Conservation (phyloP, 1,284 basidiomycete genomes). For the Trametes sp. region DNA sequence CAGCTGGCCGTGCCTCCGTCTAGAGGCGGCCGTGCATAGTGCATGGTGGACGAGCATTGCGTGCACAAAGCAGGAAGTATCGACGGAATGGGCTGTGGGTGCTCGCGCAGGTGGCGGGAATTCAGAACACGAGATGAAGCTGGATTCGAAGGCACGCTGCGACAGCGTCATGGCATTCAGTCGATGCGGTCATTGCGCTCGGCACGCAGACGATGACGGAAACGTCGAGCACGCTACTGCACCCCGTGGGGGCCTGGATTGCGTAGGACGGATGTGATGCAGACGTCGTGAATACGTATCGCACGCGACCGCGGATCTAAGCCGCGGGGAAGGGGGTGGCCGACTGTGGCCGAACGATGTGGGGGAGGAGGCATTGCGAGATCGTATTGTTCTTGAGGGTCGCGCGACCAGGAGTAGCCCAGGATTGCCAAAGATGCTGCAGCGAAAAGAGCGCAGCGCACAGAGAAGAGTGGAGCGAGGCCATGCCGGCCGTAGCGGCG, state of each 20-base stretch:
- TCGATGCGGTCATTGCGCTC: slow-evolving; percentile 4
- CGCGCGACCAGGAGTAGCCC: slow-evolving; percentile 15
- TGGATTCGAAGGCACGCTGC: too few species aligned
- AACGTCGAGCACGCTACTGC: background rate
- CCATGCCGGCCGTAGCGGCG: slow-evolving; percentile 13
- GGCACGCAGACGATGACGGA: slow-evolving; percentile 1
- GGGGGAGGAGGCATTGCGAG: slow-evolving; percentile 1
- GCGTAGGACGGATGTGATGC: background rate
- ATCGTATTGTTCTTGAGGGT: slow-evolving; percentile 4
- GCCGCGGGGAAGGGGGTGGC: background rate
- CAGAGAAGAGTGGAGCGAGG: background rate
- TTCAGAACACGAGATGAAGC: too few species aligned
- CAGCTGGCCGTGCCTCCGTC: background rate
- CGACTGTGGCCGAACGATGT: background rate
- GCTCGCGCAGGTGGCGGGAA: background rate
- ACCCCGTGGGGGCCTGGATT: background rate
- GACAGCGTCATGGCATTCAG: slow-evolving; percentile 5
- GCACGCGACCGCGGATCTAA: background rate
- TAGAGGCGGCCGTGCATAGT: background rate
- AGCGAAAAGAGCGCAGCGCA: background rate
- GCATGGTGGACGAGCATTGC: slow-evolving; percentile 5
- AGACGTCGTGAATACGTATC: background rate
- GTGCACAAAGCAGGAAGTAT: background rate
- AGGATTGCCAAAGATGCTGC: background rate
- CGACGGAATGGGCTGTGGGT: background rate